Evolutionary conservation across 2,329 filamentous ascomycete species (phyloP).

Genomic region (Fusarium multiceps): DNA sequence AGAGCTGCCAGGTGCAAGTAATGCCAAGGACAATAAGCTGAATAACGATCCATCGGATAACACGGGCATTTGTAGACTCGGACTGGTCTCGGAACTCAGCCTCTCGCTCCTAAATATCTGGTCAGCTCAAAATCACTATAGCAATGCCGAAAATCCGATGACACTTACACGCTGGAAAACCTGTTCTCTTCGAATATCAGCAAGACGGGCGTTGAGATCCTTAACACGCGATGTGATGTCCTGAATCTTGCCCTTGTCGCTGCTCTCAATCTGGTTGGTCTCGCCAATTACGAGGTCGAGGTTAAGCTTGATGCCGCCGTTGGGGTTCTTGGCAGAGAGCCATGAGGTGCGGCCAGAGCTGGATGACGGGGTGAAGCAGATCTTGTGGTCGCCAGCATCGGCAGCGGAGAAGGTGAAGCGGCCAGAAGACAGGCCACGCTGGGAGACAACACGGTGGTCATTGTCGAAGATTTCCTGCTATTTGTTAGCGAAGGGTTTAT

Average conservation of each 20-base stretch:
- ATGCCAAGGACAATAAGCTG: constrained; percentile 85
- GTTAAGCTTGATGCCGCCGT: constrained; percentile 83
- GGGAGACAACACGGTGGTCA: constrained; percentile 93
- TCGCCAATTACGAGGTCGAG: constrained; percentile 95
- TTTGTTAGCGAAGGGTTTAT: constrained; percentile 8
- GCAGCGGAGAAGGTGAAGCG: constrained; percentile 96
- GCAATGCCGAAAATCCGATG: neutral
- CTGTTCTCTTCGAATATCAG: constrained; percentile 93
- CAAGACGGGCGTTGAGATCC: constrained; percentile 87
- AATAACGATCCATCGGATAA: constrained; percentile 93
- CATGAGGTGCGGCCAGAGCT: constrained; percentile 76
- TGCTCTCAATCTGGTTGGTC: constrained; percentile 91
- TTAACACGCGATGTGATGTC: constrained; percentile 89
- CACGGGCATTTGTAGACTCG: constrained; percentile 89
- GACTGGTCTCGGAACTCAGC: constrained; percentile 98
- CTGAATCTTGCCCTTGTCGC: constrained; percentile 91
- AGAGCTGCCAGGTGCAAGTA: constrained; percentile 97
- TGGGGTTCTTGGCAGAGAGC: constrained; percentile 72
- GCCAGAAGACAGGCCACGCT: constrained; percentile 79
- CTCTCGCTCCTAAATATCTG: constrained; percentile 80
- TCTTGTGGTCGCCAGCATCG: constrained; percentile 92
- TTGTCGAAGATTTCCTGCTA: constrained; percentile 90
- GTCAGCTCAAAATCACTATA: constrained; percentile 13
- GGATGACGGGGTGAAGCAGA: constrained; percentile 91
- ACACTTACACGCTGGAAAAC: constrained; percentile 87